Evolutionary conservation across 2,329 filamentous ascomycete species (phyloP), one percentile per base, ranked within the genome.

Genomic region (Fusarium setosum): DNA sequence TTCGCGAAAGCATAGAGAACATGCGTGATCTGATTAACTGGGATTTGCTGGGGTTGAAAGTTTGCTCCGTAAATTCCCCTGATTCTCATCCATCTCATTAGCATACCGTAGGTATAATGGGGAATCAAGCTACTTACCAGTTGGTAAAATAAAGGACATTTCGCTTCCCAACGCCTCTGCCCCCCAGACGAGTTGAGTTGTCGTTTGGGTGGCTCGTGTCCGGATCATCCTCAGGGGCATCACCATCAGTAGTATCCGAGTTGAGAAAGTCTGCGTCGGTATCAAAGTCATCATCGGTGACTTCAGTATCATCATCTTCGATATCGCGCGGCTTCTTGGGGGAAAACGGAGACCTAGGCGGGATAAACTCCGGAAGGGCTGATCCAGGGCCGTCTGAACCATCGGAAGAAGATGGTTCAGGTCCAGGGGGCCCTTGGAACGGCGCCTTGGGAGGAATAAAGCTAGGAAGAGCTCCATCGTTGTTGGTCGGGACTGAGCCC

Each of bases 11-110:
- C 80, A 58, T 86, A 95, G 9, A 95, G 82, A 2, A 96, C 79
- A 70, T 95, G 92, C 0, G 92, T 95, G 31, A 96, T 81, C 50
- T 91, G 84, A 6, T 88, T 83, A 0, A 83, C 87, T 0, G 90
- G 89, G 8, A 96, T 81, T 62, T 91, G 84, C 67, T 91, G 84
- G 0, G 92, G 91, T 44, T 91, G 85, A 73, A 90, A 93, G 64
- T 92, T 87, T 54, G 92, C 86, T 21, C 81, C 89, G 72, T 97
- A 96, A 49, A 93, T 92, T 37, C 74, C 73, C 76, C 77, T 79
- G 82, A 71, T 86, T 88, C 58, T 89, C 71, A 54, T 69, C 26
- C 63, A 41, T 26, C 20, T 37, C 61, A 47, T 64, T 53, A 61
- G 53, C 32, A 64, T 21, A 47, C 4, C 18, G 31, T 21, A 56